phyloP scores from a whole-genome alignment of 2,329 filamentous ascomycete species.

The Fusarium sp. region DNA sequence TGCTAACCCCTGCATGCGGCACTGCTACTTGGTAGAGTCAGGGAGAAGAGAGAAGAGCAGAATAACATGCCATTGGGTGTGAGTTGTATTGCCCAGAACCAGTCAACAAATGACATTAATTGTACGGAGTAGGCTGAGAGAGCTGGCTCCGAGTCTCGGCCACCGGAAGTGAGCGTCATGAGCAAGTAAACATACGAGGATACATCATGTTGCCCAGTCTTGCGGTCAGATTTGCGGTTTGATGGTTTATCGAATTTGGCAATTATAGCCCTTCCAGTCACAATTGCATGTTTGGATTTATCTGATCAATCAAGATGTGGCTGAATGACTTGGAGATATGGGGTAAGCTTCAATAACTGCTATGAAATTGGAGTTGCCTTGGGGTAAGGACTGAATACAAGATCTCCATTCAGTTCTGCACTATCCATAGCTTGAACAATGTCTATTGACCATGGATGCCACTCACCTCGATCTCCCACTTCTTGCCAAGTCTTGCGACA shows the following conservation, averaged over 20 bases:
- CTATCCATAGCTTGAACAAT: conserved; percentile 12
- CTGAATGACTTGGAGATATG: conserved; percentile 1
- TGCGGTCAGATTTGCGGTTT: background rate
- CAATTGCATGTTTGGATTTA: conserved; percentile 5
- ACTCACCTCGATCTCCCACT: conserved; percentile 13
- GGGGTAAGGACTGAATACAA: conserved; percentile 12
- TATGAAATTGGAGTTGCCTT: conserved; percentile 12
- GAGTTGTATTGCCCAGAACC: conserved; percentile 31
- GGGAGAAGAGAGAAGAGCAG: conserved; percentile 5
- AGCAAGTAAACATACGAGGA: conserved; percentile 33
- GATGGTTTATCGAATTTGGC: background rate
- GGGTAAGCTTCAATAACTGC: background rate
- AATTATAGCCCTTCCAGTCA: conserved; percentile 3
- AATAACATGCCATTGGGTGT: conserved; percentile 25
- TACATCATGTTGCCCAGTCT: background rate
- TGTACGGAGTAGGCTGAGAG: background rate
- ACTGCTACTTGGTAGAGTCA: too few species aligned
- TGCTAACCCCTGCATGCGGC: conserved; percentile 14
- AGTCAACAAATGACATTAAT: background rate
- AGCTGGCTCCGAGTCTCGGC: conserved; percentile 38
- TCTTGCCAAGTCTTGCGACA: conserved; percentile 15
- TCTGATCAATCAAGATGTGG: conserved; percentile 22
- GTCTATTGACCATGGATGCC: conserved; percentile 10
- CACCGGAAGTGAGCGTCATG: conserved; percentile 38
- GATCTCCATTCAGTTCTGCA: conserved; percentile 15